Evolutionary conservation across 345 rosid species (phyloP).

Genomic region (Aquilaria yunnanensis): DNA sequence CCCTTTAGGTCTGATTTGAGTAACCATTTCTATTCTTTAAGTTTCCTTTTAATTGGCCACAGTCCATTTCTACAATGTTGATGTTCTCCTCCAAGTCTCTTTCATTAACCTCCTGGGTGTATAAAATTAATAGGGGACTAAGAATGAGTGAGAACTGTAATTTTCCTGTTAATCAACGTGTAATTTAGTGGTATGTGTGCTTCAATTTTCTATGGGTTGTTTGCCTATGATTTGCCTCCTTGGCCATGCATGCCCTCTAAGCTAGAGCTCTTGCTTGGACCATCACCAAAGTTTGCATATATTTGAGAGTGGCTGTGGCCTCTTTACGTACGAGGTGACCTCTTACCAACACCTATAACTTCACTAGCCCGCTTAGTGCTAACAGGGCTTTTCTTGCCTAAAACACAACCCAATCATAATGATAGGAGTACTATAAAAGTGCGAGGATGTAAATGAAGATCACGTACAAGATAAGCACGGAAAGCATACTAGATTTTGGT

Average conservation of each 20-base stretch:
- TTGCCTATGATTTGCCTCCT: conserved; percentile 44
- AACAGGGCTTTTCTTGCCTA: conserved; percentile 91
- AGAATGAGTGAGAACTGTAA: background rate
- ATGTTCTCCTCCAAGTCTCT: conserved; percentile 54
- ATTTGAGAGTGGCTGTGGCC: conserved; percentile 76
- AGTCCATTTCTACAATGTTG: conserved; percentile 85
- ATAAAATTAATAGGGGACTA: conserved; percentile 11
- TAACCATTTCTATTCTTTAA: conserved; percentile 41
- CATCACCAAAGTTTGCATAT: conserved; percentile 83
- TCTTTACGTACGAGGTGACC: conserved; percentile 89
- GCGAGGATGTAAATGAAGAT: background rate
- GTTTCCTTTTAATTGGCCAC: conserved; percentile 30
- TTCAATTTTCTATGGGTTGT: conserved; percentile 45
- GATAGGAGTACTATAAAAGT: background rate
- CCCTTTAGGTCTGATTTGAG: conserved; percentile 26
- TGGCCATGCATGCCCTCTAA: conserved; percentile 50
- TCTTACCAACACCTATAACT: conserved; percentile 83
- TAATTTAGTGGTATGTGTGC: conserved; percentile 35
- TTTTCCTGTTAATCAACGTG: conserved; percentile 3
- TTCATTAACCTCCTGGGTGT: conserved; percentile 41
- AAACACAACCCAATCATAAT: conserved; percentile 6
- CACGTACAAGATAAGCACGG: conserved; percentile 79
- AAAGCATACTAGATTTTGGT: conserved; percentile 68
- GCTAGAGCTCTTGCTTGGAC: conserved; percentile 77
- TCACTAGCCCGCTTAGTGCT: conserved; percentile 84